Percentiles rank a stretch among this genome's conserved stretches.
Evolutionary conservation across 2,329 filamentous ascomycete genomes (phyloP).

Genomic region (Penicillium griseofulvum): DNA sequence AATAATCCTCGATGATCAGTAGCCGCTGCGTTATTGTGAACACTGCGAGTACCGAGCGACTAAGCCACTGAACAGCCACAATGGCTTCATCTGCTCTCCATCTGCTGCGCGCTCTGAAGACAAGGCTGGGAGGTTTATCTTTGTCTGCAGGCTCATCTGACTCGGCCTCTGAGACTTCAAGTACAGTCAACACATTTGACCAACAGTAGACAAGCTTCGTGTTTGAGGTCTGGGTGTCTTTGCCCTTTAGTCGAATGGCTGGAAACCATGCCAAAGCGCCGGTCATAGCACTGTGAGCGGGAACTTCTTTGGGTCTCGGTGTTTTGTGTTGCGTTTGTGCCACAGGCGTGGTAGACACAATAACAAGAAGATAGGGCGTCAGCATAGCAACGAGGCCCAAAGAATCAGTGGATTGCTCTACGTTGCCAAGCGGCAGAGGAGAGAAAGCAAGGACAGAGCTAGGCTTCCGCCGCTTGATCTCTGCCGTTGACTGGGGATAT

Average conservation of each 20-base stretch:
- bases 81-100: conserved; percentile 96
- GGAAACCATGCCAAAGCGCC: conserved; percentile 97
- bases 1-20: conserved; percentile 85
- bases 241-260: conserved; percentile 82
- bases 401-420: conserved; percentile 80
- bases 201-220: conserved; percentile 94
- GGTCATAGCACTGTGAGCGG: conserved; percentile 85
- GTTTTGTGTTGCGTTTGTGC: conserved; percentile 97
- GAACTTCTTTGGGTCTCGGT: conserved; percentile 83
- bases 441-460: conserved; percentile 94
- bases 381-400: conserved; percentile 93
- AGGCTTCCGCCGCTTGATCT: conserved; percentile 73
- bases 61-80: conserved; percentile 95
- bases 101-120: conserved; percentile 77
- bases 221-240: conserved; percentile 64
- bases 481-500: conserved; percentile 69
- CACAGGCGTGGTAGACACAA: conserved; percentile 93
- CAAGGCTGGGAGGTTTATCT: conserved; percentile 73
- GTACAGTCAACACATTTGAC: conserved; percentile 93
- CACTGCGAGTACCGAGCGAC: conserved; percentile 84
- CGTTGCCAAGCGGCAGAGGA: conserved; percentile 86
- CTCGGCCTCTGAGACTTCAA: conserved; percentile 77
- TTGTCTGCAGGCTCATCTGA: conserved; percentile 59
- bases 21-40: conserved; percentile 92
- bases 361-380: conserved; percentile 90